A percentile compares a stretch with the other conserved stretches of the same genome.
Evolutionary conservation across 2,329 filamentous ascomycete species (phyloP).

Genomic region (Calonectria crousiana): DNA sequence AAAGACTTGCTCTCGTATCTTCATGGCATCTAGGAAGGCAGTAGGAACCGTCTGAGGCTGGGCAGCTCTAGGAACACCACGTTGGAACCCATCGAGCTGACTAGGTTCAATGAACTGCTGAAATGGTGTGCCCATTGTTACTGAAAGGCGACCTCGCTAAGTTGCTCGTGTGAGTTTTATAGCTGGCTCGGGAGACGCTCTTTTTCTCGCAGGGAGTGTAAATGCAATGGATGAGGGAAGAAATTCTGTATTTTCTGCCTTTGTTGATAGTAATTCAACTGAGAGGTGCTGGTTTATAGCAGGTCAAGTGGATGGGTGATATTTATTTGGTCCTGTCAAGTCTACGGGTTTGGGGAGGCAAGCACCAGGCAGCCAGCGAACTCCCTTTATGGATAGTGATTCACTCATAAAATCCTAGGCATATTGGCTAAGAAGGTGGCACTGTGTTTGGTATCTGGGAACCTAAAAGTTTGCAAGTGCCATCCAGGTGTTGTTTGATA

Average conservation of each 20-base stretch:
- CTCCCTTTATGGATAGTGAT: neutral
- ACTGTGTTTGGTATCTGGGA: neutral
- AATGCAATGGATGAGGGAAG: neutral
- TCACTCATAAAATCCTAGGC: neutral
- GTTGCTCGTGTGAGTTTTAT: neutral
- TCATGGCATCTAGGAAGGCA: conserved; percentile 74
- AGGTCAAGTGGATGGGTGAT: neutral
- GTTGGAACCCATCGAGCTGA: conserved; percentile 62
- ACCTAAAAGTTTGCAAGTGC: neutral
- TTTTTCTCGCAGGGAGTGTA: neutral
- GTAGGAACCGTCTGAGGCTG: conserved; percentile 63
- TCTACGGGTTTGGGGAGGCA: neutral
- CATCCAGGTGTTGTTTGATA: neutral
- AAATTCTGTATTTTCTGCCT: neutral
- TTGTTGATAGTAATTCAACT: neutral
- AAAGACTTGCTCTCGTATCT: conserved; percentile 71
- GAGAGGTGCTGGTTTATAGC: neutral
- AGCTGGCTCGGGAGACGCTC: too few relatives aligned
- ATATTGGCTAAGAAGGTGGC: neutral
- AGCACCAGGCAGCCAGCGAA: neutral
- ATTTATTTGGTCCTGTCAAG: neutral
- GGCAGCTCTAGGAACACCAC: conserved; percentile 51
- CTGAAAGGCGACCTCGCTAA: neutral
- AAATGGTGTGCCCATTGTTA: conserved; percentile 63
- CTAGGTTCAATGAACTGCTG: conserved; percentile 61